Evolutionary conservation across 2,329 filamentous ascomycete genomes (phyloP).

Genomic region (Nemania abortiva): DNA sequence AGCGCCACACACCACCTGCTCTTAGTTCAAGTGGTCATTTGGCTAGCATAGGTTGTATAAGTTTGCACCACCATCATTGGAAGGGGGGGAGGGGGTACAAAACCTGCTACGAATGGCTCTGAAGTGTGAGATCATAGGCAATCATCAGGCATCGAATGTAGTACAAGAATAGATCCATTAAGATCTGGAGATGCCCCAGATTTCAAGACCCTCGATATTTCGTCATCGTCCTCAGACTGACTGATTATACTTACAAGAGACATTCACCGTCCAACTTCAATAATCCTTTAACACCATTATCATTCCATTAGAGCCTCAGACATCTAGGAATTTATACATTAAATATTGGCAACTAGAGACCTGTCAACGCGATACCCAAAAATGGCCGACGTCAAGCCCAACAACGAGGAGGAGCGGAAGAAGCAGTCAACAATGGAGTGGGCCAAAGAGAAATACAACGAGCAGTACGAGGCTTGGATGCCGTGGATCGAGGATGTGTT

Average conservation of each 20-base stretch:
- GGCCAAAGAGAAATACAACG: conserved; percentile 73
- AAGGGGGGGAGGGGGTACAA: conserved; percentile 2
- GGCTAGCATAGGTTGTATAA: background rate
- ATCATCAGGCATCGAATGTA: conserved; percentile 5
- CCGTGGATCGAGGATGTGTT: conserved; percentile 82
- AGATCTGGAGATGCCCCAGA: background rate
- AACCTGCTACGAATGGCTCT: conserved; percentile 24
- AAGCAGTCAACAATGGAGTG: conserved; percentile 57
- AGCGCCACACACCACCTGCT: conserved; percentile 16
- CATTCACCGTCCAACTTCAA: background rate
- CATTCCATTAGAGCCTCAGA: background rate
- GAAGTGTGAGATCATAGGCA: conserved; percentile 37
- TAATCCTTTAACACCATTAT: background rate
- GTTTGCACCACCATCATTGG: conserved; percentile 18
- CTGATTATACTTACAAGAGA: background rate
- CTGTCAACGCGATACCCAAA: background rate
- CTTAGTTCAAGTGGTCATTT: background rate
- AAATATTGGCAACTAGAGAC: background rate
- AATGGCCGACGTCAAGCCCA: conserved; percentile 26
- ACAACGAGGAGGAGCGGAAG: conserved; percentile 16
- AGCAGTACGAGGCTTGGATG: conserved; percentile 80
- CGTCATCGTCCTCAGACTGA: background rate
- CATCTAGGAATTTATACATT: background rate
- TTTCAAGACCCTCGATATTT: background rate
- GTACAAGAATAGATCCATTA: background rate